Evolutionary conservation across 768 basidiomycete genomes (phyloP).

Genomic region (Exidia glandulosa): DNA sequence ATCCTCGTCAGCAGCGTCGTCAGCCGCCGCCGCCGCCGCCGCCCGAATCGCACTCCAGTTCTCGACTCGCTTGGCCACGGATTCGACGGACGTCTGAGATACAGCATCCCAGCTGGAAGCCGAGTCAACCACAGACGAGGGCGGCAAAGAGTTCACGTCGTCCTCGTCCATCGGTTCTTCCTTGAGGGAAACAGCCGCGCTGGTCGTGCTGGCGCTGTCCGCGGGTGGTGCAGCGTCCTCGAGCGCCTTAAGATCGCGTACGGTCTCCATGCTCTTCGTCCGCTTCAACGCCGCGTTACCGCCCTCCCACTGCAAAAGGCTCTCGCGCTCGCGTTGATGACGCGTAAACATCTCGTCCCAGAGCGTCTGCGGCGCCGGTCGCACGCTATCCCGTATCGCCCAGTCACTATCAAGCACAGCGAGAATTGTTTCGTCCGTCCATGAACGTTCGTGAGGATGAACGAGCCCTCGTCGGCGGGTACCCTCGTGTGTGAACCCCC

Average conservation of each 20-base stretch:
- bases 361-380: slow-evolving; percentile 25
- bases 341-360: slow-evolving; percentile 57
- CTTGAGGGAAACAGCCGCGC: not conserved
- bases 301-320: slow-evolving; percentile 25
- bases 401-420: slow-evolving; percentile 56
- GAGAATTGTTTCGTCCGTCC: slow-evolving; percentile 51
- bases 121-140: not conserved
- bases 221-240: not conserved
- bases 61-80: too few species aligned
- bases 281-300: not conserved
- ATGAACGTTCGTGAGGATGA: slow-evolving; percentile 11
- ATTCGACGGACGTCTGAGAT: not conserved
- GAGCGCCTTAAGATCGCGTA: not conserved
- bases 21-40: too few species aligned
- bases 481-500: slow-evolving; percentile 53
- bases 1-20: too few species aligned
- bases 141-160: not conserved
- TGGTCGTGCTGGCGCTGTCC: not conserved
- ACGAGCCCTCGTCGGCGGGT: slow-evolving; percentile 27
- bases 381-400: slow-evolving; percentile 23
- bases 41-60: too few species aligned
- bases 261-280: not conserved
- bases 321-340: slow-evolving; percentile 47
- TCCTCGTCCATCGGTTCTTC: not conserved
- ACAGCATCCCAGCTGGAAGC: not conserved